These are phyloP conservation scores for Symbiodinium natans DNA, from an alignment of 73 alveolate species.

Conservation along the genomic window DNA sequence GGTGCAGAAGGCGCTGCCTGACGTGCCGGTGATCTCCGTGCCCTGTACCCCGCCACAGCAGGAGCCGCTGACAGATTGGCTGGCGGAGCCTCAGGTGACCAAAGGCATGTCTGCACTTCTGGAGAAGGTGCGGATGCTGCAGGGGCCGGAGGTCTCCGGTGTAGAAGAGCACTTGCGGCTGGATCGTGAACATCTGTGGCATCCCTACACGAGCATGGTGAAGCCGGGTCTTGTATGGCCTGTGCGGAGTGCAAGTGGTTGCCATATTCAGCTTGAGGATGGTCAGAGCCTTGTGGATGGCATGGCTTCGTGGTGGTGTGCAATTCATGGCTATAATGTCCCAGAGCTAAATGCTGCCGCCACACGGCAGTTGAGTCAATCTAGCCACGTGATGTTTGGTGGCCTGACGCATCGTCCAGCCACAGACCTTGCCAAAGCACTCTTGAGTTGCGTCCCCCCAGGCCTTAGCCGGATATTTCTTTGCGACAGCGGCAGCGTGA, in stretches of 20 bases:
- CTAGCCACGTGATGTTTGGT: constrained; percentile 79
- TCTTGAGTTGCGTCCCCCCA: not conserved
- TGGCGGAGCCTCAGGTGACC: not conserved
- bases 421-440: constrained; percentile 5
- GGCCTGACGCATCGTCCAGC: constrained; percentile 86
- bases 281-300: constrained; percentile 66
- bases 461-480: constrained; percentile 57
- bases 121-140: not conserved
- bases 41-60: not conserved
- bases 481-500: constrained; percentile 79
- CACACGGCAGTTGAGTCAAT: constrained; percentile 12
- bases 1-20: constrained; percentile 30
- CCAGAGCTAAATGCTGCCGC: constrained; percentile 79
- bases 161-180: constrained; percentile 12
- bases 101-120: constrained; percentile 2
- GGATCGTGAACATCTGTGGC: constrained; percentile 65
- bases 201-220: constrained; percentile 44
- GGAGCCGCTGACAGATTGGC: constrained; percentile 40
- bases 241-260: constrained; percentile 33
- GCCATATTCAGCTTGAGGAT: constrained; percentile 22
- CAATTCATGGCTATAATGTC: constrained; percentile 85
- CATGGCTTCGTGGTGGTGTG: constrained; percentile 93
- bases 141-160: not conserved
- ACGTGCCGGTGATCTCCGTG: constrained; percentile 14
- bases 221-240: constrained; percentile 81